Conservation (phyloP, 2,329 filamentous ascomycete genomes). For the Fusarium coicis region DNA sequence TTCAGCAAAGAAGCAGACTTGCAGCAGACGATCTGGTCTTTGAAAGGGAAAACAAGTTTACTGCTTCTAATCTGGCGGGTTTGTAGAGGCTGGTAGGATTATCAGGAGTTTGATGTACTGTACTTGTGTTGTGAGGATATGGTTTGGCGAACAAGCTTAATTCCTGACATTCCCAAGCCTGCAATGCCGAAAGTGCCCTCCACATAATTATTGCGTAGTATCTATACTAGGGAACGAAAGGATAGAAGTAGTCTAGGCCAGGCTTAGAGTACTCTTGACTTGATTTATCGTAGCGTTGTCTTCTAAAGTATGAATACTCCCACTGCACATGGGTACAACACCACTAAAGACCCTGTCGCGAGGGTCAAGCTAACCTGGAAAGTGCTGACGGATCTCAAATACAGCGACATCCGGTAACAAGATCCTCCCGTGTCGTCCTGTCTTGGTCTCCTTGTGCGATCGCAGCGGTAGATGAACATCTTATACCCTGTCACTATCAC, state of each 20-base stretch:
- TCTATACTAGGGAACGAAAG: not conserved
- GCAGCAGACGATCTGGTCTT: not conserved
- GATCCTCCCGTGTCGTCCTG: not conserved
- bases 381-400: not conserved
- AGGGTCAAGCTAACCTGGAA: rapidly evolving
- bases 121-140: not conserved
- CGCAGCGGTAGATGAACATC: not conserved
- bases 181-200: not conserved
- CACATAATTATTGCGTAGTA: rapidly evolving
- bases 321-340: rapidly evolving
- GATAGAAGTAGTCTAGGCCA: not conserved
- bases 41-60: not conserved
- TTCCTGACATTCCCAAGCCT: not conserved
- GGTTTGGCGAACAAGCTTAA: not conserved
- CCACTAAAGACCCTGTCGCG: not conserved
- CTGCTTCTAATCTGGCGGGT: not conserved
- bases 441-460: not conserved
- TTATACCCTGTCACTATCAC: not conserved
- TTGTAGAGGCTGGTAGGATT: not conserved
- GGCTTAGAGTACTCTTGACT: rapidly evolving
- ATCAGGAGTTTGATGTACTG: not conserved
- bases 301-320: not conserved
- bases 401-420: not conserved
- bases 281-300: not conserved
- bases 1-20: not conserved